phyloP scores from a whole-genome alignment of 331 rosid species.

The Erythrophleum ivorense region DNA sequence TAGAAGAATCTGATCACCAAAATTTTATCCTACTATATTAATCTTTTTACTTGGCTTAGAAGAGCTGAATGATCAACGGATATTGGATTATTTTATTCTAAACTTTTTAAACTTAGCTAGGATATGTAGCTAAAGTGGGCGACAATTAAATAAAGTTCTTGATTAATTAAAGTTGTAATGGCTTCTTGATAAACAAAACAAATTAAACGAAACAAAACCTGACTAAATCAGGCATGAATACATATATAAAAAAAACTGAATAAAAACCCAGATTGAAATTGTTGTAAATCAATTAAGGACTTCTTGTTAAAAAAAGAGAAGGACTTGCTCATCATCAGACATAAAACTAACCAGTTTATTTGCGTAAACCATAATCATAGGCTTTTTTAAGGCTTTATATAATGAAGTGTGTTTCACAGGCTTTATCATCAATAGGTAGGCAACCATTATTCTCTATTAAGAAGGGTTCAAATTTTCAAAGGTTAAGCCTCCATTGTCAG shows the following conservation, averaged over 20 bases:
- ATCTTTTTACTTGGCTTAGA: no score
- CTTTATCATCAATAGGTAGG: slow-evolving; percentile 1
- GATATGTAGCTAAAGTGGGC: not conserved
- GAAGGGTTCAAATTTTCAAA: slow-evolving; percentile 5
- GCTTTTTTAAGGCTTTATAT: slow-evolving; percentile 1
- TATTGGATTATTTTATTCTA: no score
- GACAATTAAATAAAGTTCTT: not conserved
- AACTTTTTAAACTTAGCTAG: no score
- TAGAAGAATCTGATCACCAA: no score
- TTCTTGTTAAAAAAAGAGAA: not conserved
- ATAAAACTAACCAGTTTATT: not conserved
- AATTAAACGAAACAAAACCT: not conserved
- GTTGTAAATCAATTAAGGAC: not conserved
- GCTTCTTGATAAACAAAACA: not conserved
- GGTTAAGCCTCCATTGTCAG: slow-evolving; percentile 4
- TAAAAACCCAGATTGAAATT: not conserved
- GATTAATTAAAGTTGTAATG: not conserved
- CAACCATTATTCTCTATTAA: not conserved
- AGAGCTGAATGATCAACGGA: no score
- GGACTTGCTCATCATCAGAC: not conserved
- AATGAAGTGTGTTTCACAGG: not conserved
- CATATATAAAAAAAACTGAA: not conserved
- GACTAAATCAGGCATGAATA: not conserved
- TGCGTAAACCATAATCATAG: slow-evolving; percentile 26
- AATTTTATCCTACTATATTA: no score